Evolutionary conservation across 768 basidiomycete genomes (phyloP), one percentile per base, ranked within the genome.

Genomic region (Trametes meyenii): DNA sequence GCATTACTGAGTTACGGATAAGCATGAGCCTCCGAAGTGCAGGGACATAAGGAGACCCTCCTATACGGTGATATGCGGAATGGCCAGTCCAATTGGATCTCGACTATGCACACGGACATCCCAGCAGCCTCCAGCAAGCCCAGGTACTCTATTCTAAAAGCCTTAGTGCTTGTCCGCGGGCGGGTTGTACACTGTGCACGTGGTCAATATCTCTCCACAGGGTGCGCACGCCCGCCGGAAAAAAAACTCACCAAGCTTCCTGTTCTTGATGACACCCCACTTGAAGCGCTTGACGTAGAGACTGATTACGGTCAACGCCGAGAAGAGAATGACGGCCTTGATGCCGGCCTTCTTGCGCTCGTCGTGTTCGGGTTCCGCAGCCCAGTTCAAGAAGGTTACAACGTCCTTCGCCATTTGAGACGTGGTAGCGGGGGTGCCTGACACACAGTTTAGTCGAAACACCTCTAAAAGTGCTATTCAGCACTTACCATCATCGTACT

Each of bases 401-500:
- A 99, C 95, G 72, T 99, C 97, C 83, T 98, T 99, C 68, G 97
- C 96, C 96, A 99, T 96, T 75, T 99, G 97, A 5, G 94, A 92
- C 6, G 94, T 89, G 50, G 97, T 99, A 13, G 96, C 93, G 14
- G 97, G 95, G 3, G 97, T 98, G 50, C 91, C 92, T 94, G 49
- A 16, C 43, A 48, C n/a, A 36, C 12, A n/a, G 12, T 10, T 23
- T 21, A 21, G 12, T 4, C 19, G 5, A 17, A 16, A 17, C 44
- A 1, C 45, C 14, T 39, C 8, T 10, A 54, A 40, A 7, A 16
- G 42, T 21, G 19, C 16, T n/a, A 16, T 6, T 46, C 5, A 44
- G 21, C 33, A 29, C 85, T 67, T 63, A 90, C 94, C 94, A 73
- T 99, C 97, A 0, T 93, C 91, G 74, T 92, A 99, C 76, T 99